Evolutionary conservation across 1,139 yeast genomes (phyloP).

Genomic region (Taphrina betulina): DNA sequence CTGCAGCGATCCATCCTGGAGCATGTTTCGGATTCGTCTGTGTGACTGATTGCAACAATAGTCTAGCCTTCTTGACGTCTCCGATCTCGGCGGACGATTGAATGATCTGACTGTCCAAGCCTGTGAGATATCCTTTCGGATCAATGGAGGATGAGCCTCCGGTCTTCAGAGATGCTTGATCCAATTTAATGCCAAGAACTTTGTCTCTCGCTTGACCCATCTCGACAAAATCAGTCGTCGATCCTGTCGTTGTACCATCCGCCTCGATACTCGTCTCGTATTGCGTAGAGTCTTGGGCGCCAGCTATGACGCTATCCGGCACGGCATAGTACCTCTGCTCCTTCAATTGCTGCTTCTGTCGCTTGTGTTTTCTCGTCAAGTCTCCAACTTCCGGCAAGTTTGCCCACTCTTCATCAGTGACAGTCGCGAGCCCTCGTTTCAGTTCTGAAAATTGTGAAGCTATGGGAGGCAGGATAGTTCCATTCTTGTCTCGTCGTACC

Average conservation of each 20-base stretch:
- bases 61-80: conserved; percentile 60
- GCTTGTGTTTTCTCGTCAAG: conserved; percentile 72
- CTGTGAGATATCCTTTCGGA: conserved; percentile 48
- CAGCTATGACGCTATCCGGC: conserved; percentile 62
- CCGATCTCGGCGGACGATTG: conserved; percentile 45
- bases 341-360: conserved; percentile 62
- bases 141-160: conserved; percentile 41
- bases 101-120: conserved; percentile 42
- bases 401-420: conserved; percentile 76
- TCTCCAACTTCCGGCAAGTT: conserved; percentile 86
- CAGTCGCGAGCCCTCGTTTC: conserved; percentile 59
- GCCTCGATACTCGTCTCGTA: conserved; percentile 34
- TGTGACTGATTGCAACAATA: conserved; percentile 65
- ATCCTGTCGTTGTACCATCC: conserved; percentile 39
- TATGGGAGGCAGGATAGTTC: conserved; percentile 38
- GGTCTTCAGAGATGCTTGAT: conserved; percentile 41
- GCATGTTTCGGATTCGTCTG: conserved; percentile 72
- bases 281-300: conserved; percentile 43
- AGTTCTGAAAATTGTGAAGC: conserved; percentile 56
- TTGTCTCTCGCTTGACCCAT: conserved; percentile 57
- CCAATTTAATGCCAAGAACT: conserved; percentile 54
- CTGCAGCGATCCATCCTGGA: conserved; percentile 85
- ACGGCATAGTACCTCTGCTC: conserved; percentile 71
- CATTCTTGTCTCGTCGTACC: conserved; percentile 40
- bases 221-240: conserved; percentile 51